Conservation (phyloP, 306 rosid genomes). For the Begonia masoniana region DNA sequence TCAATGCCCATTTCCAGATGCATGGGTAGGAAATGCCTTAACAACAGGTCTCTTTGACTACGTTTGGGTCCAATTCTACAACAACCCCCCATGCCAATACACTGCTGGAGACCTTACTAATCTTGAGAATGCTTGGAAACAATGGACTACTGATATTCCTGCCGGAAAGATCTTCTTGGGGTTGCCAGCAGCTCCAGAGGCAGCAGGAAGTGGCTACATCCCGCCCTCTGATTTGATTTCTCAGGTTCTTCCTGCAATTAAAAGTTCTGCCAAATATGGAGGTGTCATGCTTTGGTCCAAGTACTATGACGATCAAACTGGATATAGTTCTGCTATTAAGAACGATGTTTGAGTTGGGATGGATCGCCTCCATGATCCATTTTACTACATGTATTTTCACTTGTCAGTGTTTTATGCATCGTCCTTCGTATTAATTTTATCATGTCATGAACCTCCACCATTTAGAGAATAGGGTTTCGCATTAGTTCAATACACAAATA, state of each 20-base stretch:
- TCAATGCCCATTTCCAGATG: conserved; percentile 45
- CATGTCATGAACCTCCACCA: too few relatives aligned
- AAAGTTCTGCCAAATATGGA: conserved; percentile 33
- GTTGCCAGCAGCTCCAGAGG: conserved; percentile 40
- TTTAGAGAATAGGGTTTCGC: too few relatives aligned
- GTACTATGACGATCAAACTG: conserved; percentile 10
- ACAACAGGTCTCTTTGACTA: conserved; percentile 38
- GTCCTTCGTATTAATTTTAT: too few relatives aligned
- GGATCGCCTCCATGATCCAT: too few relatives aligned
- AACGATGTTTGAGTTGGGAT: conserved; percentile 6
- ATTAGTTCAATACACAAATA: too few relatives aligned
- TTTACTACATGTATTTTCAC: too few relatives aligned
- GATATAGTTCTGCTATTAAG: conserved; percentile 23
- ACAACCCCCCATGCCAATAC: conserved; percentile 43
- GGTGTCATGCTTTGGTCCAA: conserved; percentile 62
- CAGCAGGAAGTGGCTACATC: conserved; percentile 38
- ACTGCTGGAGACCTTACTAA: conserved; percentile 16
- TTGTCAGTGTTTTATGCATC: too few relatives aligned
- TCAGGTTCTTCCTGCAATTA: conserved; percentile 35
- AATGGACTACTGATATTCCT: conserved; percentile 27
- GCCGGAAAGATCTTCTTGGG: conserved; percentile 46
- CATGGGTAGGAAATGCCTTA: conserved; percentile 23
- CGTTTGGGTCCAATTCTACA: conserved; percentile 74
- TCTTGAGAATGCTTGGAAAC: conserved; percentile 38
- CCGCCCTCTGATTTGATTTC: conserved; percentile 20